Conservation (phyloP, 108 stramenopile genomes). For the Skeletonema tropicum region DNA sequence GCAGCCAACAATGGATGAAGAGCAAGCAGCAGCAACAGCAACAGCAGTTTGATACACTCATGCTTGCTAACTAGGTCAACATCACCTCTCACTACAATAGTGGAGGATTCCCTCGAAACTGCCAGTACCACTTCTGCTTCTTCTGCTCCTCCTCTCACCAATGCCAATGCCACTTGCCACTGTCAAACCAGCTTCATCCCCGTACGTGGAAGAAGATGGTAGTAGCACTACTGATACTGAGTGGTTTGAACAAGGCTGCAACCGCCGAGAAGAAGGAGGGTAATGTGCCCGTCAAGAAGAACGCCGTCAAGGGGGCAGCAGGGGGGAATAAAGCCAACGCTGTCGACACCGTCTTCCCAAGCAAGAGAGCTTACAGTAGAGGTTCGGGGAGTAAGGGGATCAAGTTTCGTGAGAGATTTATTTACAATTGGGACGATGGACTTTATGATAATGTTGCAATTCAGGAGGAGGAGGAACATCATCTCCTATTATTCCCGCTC, state of each 20-base stretch:
- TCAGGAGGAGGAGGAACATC: not conserved
- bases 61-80: too few species aligned
- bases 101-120: not conserved
- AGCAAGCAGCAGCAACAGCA: too few species aligned
- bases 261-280: not conserved
- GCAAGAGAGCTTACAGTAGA: not conserved
- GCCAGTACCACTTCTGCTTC: not conserved
- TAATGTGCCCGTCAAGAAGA: not conserved
- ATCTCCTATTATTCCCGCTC: not conserved
- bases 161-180: not conserved
- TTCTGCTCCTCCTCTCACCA: not conserved
- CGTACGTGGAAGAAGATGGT: not conserved
- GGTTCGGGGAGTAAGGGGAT: not conserved
- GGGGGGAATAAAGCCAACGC: not conserved
- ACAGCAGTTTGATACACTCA: too few species aligned
- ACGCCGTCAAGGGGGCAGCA: not conserved
- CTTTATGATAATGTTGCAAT: not conserved
- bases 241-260: not conserved
- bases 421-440: slow-evolving; percentile 1
- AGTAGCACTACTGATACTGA: not conserved
- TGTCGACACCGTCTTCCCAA: not conserved
- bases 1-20: too few species aligned
- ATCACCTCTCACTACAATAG: not conserved
- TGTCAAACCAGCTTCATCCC: not conserved
- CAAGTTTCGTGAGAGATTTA: not conserved